Conservation (phyloP, 2,329 filamentous ascomycete genomes). For the Beauveria varroae region DNA sequence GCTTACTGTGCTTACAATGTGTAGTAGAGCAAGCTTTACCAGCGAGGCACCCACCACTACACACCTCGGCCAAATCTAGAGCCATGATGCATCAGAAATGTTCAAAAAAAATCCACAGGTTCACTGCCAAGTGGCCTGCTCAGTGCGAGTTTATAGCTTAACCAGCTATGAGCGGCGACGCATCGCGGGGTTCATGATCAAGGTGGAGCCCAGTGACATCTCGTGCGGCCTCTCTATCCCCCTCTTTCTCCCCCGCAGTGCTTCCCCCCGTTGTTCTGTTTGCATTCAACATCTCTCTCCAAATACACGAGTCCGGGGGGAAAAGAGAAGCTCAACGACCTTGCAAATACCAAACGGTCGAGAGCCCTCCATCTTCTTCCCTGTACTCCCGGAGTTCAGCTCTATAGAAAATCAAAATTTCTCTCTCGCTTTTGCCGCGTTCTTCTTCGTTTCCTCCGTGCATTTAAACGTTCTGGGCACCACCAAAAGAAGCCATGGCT, state of each 20-base stretch:
- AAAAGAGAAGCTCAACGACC: neutral
- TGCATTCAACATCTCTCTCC: neutral
- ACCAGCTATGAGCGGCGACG: neutral
- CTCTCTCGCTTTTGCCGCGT: no score
- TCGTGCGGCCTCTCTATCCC: neutral
- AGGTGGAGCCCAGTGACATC: constrained; percentile 3
- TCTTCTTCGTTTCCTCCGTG: no score
- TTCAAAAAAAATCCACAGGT: neutral
- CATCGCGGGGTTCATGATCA: constrained; percentile 5
- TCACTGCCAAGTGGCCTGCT: neutral
- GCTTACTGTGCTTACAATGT: no score
- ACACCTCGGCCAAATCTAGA: no score
- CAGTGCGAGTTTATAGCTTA: neutral
- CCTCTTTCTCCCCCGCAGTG: neutral
- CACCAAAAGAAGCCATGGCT: constrained; percentile 54
- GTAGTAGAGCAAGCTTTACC: no score
- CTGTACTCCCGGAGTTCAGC: no score
- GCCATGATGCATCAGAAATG: no score
- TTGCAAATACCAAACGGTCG: neutral
- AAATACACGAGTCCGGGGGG: neutral
- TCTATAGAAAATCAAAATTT: neutral
- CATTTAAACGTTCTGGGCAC: no score
- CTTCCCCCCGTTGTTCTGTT: neutral
- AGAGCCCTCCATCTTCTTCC: no score
- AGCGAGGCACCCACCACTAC: no score